Conservation (phyloP, 306 rosid species). For the Comarum palustre region DNA sequence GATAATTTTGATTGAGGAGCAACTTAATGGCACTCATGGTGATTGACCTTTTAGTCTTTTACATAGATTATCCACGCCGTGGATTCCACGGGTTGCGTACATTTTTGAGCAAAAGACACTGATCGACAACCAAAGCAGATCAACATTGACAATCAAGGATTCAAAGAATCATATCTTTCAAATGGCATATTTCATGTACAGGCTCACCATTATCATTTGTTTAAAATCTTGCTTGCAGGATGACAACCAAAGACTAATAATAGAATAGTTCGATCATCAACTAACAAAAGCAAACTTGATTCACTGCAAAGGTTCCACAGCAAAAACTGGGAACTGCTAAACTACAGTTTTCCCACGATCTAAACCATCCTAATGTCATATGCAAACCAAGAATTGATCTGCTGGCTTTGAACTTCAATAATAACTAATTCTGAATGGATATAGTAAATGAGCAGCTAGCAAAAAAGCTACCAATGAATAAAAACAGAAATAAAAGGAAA, state of each 20-base stretch:
- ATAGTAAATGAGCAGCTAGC: background rate
- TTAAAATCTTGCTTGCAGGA: slow-evolving; percentile 12
- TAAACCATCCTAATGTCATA: background rate
- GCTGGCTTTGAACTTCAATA: background rate
- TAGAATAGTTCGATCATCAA: background rate
- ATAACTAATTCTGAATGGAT: background rate
- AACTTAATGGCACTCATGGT: background rate
- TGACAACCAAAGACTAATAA: slow-evolving; percentile 19
- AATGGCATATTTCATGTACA: slow-evolving; percentile 12
- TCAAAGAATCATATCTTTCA: slow-evolving; percentile 51
- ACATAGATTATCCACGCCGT: background rate
- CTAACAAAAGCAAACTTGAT: background rate
- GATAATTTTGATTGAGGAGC: background rate
- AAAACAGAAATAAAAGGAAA: background rate
- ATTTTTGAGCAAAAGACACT: slow-evolving; percentile 11
- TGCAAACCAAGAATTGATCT: background rate
- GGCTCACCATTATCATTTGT: background rate
- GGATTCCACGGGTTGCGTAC: too few relatives aligned
- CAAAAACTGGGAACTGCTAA: background rate
- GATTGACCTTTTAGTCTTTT: background rate
- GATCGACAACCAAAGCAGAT: slow-evolving; percentile 35
- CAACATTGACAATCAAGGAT: slow-evolving; percentile 32
- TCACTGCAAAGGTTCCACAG: background rate
- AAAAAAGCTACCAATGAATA: background rate
- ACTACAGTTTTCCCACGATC: background rate